Base-by-base conservation (phyloP, 495 filamentous ascomycete genomes). In the Hypoxylon perforatum region DNA sequence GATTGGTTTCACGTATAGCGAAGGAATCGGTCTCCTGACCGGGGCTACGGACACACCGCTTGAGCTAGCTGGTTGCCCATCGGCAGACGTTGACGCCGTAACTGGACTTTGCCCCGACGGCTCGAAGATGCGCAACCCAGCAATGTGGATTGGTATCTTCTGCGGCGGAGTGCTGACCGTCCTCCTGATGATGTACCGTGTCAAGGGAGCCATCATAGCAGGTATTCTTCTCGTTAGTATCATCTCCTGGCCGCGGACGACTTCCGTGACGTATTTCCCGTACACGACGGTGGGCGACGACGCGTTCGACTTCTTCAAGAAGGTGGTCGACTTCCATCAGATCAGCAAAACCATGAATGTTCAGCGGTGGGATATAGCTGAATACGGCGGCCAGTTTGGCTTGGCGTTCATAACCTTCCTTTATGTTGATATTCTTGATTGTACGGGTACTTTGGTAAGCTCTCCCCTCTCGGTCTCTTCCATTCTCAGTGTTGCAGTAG, bases 131-230 rank as follows among this genome's bases (percentile, higher is more conserved):
- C 85, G 88, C 48, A 92, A 82, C 67, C 88, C 91, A 9, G 87
- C 86, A 1, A 85, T 94, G 84, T 94, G 91, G 91, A 77, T 94
- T 57, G 91, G 91, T 23, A 91, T 95, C 60, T 93, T 94, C 80
- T 90, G 88, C 58, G 90, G 91, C 41, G 91, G 91, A 49, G 80
- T 94, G 48, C 80, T 94, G 41, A 94, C 91, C 5, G 84, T 86
- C 5, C 74, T 92, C 54, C 76, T 94, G 48, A 89, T 94, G 89
- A 86, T 92, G 84, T 94, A 92, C 73, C 85, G 91, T 9, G 84
- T 94, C 65, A 93, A 93, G 76, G 91, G 91, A 50, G 91, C 91
- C 36, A 88, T 94, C 54, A 92, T 94, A 67, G 81, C 84, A 23
- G 91, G 91, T 22, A 94, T 94, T 56, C 74, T 92, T 21, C 83